These are phyloP conservation scores for Neurospora sp. DNA, from an alignment of 495 filamentous ascomycete genomes.

Conservation along the genomic window DNA sequence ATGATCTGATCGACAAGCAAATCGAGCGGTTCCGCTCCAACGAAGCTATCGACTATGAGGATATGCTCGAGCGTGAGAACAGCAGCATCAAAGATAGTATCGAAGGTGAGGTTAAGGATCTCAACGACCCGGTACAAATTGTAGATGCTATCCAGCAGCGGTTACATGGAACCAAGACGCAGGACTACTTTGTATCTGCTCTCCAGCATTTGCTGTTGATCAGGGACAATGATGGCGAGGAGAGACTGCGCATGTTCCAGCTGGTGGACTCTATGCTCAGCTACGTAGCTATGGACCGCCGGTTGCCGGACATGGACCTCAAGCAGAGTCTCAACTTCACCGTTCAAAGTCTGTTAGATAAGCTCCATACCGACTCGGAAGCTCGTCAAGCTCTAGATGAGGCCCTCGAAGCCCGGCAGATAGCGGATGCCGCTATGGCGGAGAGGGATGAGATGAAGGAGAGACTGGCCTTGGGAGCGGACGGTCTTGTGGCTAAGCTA, in stretches of 20 bases:
- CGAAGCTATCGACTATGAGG: slow-evolving; percentile 96
- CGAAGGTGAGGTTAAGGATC: slow-evolving; percentile 85
- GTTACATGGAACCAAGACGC: slow-evolving; percentile 68
- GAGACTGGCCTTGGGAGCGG: slow-evolving; percentile 86
- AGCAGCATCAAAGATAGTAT: slow-evolving; percentile 82
- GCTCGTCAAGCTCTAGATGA: slow-evolving; percentile 87
- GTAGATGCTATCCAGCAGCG: slow-evolving; percentile 87
- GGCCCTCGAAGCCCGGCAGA: slow-evolving; percentile 74
- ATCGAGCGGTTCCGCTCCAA: slow-evolving; percentile 88
- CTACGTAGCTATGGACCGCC: slow-evolving; percentile 97
- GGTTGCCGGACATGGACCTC: slow-evolving; percentile 91
- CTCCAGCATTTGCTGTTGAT: slow-evolving; percentile 93
- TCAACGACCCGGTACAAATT: slow-evolving; percentile 87
- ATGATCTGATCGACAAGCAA: slow-evolving; percentile 97
- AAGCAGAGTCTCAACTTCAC: slow-evolving; percentile 97
- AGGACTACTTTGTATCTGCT: slow-evolving; percentile 93
- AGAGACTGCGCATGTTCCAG: slow-evolving; percentile 93
- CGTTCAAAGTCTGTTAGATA: slow-evolving; percentile 88
- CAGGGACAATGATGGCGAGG: slow-evolving; percentile 84
- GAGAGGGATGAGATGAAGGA: slow-evolving; percentile 93
- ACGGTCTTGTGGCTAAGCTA: slow-evolving; percentile 85
- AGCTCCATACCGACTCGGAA: slow-evolving; percentile 91
- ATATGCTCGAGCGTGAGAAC: slow-evolving; percentile 83
- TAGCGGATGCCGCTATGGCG: slow-evolving; percentile 89
- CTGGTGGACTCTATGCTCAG: slow-evolving; percentile 95